These are phyloP conservation scores for Mycena citricolor DNA, from an alignment of 1,284 basidiomycete genomes.

Conservation along the genomic window DNA sequence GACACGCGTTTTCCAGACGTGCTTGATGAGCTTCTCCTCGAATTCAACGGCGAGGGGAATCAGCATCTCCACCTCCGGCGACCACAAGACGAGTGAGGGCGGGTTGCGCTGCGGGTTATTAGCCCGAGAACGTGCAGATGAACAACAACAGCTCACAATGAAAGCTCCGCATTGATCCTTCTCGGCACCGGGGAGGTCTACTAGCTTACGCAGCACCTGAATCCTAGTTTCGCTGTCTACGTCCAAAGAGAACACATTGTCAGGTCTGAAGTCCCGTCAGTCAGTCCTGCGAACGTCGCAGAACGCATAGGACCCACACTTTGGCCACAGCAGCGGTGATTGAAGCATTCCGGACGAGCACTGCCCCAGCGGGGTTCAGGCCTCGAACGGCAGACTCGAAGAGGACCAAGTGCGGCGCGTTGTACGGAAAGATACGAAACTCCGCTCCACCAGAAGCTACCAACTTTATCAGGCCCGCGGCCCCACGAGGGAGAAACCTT, in stretches of 20 bases:
- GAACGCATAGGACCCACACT: conserved; percentile 45
- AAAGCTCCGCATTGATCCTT: conserved; percentile 86
- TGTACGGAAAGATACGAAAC: conserved; percentile 68
- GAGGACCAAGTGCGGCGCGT: conserved; percentile 63
- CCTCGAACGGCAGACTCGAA: conserved; percentile 72
- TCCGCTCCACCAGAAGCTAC: too few relatives aligned
- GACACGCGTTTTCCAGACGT: conserved; percentile 63
- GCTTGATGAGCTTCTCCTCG: conserved; percentile 77
- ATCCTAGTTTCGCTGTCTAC: conserved; percentile 72
- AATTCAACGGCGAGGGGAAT: conserved; percentile 72
- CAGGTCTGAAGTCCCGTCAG: conserved; percentile 34
- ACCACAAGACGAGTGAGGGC: conserved; percentile 76
- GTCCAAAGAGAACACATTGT: conserved; percentile 57
- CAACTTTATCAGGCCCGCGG: too few relatives aligned
- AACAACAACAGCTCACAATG: conserved; percentile 49
- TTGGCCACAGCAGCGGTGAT: conserved; percentile 77
- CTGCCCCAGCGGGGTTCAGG: conserved; percentile 79
- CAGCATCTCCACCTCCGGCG: conserved; percentile 69
- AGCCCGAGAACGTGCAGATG: neutral
- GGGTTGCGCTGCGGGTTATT: conserved; percentile 59
- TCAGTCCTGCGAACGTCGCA: conserved; percentile 39
- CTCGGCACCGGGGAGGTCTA: conserved; percentile 70
- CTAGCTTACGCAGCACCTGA: conserved; percentile 68
- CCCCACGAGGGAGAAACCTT: too few relatives aligned
- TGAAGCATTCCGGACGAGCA: conserved; percentile 76